Evolutionary conservation across 2,329 filamentous ascomycete genomes (phyloP), one percentile per base, ranked within the genome.

Genomic region (Hortaea sp.): DNA sequence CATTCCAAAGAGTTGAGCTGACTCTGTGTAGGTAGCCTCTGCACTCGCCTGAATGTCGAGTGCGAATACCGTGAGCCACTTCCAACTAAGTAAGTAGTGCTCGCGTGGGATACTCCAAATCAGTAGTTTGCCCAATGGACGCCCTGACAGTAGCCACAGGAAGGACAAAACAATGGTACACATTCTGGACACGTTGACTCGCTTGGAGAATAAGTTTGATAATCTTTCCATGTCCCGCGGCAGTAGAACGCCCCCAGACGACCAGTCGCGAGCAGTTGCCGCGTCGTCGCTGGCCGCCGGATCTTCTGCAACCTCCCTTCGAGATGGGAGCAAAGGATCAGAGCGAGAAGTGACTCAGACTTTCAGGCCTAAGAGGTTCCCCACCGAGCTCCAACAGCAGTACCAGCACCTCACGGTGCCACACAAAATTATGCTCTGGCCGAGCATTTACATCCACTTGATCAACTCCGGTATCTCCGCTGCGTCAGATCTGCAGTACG

Each of bases 161-260:
- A 81, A 81, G 63, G 78, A 81, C 59, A 79, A 77, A 62, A 81
- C 77, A 2, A 66, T 81, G 53, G 70, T 77, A 38, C 75, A 81
- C 56, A 80, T 81, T 44, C 65, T 81, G 29, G 75, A 79, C 41
- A 69, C 72, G 7, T 65, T 81, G 43, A 75, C 72, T 51, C 68
- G 63, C 44, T 64, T 81, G 39, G 76, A 80, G 57, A 67, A 59
- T 44, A 80, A 79, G 59, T 69, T 81, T 52, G 76, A 81, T 62
- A 63, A 57, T 34, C 51, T 65, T 5, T 49, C 57, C 5, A 43
- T 63, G 4, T 44, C 45, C 27, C 42, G 35, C 13, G 45, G 34
- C 43, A 46, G 43, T 29, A 28, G 37, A 11, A 27, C 20, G 13
- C 32, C 32, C n/a, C 34, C 45, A 9, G 41, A 47, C 28, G 27